phyloP scores from a whole-genome alignment of 2,329 filamentous ascomycete genomes.

The Paraconiothyrium brasiliense region DNA sequence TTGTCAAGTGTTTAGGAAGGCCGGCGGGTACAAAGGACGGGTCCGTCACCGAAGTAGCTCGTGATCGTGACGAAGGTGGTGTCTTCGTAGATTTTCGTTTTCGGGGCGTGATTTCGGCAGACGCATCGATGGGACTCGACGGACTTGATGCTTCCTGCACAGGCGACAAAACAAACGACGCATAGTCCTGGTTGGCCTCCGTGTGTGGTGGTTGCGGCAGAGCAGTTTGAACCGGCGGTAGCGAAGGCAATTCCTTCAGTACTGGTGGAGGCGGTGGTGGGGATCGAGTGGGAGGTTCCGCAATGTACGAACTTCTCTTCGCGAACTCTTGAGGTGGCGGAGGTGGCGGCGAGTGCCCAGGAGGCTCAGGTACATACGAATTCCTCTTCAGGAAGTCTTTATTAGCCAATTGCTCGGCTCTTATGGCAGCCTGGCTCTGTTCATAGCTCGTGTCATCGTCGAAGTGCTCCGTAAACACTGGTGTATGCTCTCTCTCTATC shows the following conservation, averaged over 20 bases:
- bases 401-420: conserved; percentile 59
- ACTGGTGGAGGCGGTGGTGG: conserved; percentile 30
- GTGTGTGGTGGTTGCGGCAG: conserved; percentile 27
- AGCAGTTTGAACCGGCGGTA: conserved; percentile 19
- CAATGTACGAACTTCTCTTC: conserved; percentile 51
- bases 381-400: conserved; percentile 58
- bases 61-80: conserved; percentile 45
- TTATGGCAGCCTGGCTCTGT: conserved; percentile 53
- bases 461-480: conserved; percentile 70
- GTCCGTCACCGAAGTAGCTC: conserved; percentile 50
- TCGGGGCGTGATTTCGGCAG: conserved; percentile 38
- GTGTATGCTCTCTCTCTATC: conserved; percentile 60
- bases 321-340: conserved; percentile 50
- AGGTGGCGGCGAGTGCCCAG: conserved; percentile 17
- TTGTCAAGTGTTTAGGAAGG: conserved; percentile 59
- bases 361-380: conserved; percentile 44
- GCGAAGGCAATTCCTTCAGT: conserved; percentile 13
- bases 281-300: conserved; percentile 19
- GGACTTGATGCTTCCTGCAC: conserved; percentile 45
- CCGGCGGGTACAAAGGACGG: conserved; percentile 47
- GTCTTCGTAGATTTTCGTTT: conserved; percentile 48
- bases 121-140: conserved; percentile 34
- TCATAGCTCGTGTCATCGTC: conserved; percentile 59
- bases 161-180: conserved; percentile 42
- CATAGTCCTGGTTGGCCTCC: conserved; percentile 32